Base-by-base conservation (phyloP, 2,329 filamentous ascomycete species). In the Diplodia sapinea region DNA sequence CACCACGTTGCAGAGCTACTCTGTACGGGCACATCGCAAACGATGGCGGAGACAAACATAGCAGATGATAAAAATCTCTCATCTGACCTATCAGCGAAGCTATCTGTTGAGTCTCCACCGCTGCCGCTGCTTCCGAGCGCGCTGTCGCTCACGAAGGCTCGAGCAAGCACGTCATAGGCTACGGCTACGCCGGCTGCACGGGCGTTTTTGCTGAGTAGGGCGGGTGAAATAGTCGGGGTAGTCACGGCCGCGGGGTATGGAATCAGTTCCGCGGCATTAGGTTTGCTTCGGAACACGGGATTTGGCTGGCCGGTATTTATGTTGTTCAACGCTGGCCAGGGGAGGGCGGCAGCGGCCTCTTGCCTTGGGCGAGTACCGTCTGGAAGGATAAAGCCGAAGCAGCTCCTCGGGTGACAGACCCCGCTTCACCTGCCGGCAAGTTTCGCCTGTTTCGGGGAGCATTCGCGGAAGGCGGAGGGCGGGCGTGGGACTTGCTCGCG, bases 361-460 rank as follows among this genome's bases (percentile, higher is more conserved):
- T 63, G 59, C 59, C 59, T 63, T 51, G 47, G 3, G 29, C 47
- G n/a, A 31, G 15, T 51, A 49, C 59, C 59, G 59, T 38, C 29
- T 36, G 43, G 59, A 13, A 52, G 43, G n/a, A 12, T 51, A 17
- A 63, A 63, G 47, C 59, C 59, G 59, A 63, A 31, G 43, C 29
- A 31, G 43, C 29, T 47, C 59, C 59, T 63, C 59, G 59, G 59
- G 59, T 33, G 43, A 63, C 40, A 63, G 31, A 63, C 59, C 59
- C 59, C 59, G 59, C 59, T 63, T 33, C 36, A 43, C 59, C 31
- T n/a, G 47, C 47, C 47, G 59, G 59, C 43, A 63, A 63, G 43
- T 63, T 63, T 63, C 59, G 59, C 59, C 59, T 63, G 43, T 63
- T 51, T 51, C 43, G 59, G 59, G 29, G 47, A 43, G 7, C 23